Conservation (phyloP, 129 eudicot species). For the Tagetes patula region DNA sequence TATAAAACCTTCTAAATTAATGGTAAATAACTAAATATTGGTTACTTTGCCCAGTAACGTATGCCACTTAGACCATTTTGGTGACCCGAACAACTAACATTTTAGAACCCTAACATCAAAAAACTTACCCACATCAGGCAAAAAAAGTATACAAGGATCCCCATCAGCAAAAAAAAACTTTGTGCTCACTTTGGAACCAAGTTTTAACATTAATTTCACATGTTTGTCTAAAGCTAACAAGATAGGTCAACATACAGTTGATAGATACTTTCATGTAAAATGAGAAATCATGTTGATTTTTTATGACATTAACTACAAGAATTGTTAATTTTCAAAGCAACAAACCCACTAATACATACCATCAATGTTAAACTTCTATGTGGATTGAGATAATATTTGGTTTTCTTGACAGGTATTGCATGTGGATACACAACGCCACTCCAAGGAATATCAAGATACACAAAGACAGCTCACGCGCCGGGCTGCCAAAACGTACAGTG, state of each 20-base stretch:
- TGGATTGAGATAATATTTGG: background rate
- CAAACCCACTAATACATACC: background rate
- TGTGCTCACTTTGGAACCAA: no score
- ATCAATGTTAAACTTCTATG: background rate
- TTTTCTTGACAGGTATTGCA: constrained; percentile 40
- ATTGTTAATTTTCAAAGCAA: background rate
- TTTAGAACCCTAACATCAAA: no score
- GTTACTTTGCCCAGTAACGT: no score
- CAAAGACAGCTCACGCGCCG: constrained; percentile 48
- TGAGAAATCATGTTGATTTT: background rate
- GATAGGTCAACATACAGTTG: background rate
- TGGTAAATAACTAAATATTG: background rate
- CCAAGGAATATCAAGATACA: constrained; percentile 66
- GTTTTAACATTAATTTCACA: no score
- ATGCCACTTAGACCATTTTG: no score
- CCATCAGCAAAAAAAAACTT: no score
- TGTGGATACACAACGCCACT: constrained; percentile 77
- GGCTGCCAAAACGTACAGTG: constrained; percentile 72
- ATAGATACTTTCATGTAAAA: background rate
- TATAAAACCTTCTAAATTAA: no score
- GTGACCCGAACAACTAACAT: no score
- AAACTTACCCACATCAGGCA: no score
- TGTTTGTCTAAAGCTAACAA: background rate
- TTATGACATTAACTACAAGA: background rate
- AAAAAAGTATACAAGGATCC: no score